Evolutionary conservation across 179 eudicot species (phyloP), one percentile per base, ranked within the genome.

Genomic region (Kewa caespitosa): DNA sequence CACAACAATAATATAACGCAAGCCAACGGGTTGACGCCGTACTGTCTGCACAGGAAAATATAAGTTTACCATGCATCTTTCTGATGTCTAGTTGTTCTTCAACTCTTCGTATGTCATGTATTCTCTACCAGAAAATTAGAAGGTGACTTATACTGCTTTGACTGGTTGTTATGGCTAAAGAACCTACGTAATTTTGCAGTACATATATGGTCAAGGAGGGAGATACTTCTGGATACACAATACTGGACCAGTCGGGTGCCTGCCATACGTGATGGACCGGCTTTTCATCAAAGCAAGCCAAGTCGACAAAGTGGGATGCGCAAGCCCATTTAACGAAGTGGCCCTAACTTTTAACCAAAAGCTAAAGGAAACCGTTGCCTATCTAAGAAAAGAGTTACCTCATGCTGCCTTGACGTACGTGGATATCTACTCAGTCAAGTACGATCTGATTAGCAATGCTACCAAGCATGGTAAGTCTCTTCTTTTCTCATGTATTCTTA

Each of bases 171-270:
- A 23, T 46, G 8, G 38, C 17, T n/a, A 12, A 7, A 8, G 12
- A 32, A 18, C 28, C 30, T 17, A 9, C 20, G 37, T 38, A 39
- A 27, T 1, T 34, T 37, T 27, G 0, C 69, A 85, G 88, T 50
- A 74, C 28, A 55, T 85, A 73, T 79, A 86, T 39, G 78, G 48
- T 13, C 62, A 74, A 79, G 89, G 89, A 76, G 87, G 87, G 39
- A 84, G 85, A 69, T 86, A 79, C 36, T 86, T 84, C 75, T 86
- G 87, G 89, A 77, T 86, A 61, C 89, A 86, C 73, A 86, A 86
- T 67, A 86, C 89, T 6, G 89, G 87, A 5, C 89, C 89, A n/a
- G 39, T 86, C 1, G 89, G 89, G 2, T 86, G 89, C 69, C 78
- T 86, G 6, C 85, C 89, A 13, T 84, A 86, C 55, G 76, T 84